Base-by-base conservation (phyloP, 2,329 filamentous ascomycete species). In the Penicillium brevicompactum region DNA sequence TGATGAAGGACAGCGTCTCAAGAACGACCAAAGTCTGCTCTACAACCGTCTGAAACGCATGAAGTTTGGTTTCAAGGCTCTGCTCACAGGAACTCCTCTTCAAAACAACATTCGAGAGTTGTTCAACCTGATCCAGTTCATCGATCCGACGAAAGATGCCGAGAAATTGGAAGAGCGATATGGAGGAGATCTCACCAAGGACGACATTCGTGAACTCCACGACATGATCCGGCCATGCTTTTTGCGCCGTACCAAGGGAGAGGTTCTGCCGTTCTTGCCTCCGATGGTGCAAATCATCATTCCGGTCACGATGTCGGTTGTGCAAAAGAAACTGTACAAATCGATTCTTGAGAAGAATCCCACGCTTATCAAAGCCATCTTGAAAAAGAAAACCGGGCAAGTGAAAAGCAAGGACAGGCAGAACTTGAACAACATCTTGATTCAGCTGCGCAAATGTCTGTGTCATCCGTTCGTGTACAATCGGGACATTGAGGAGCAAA, bases 391-490 rank as follows among this genome's bases (percentile, higher is more conserved):
- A 32, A 80, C 80, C 43, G 85, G 82, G 59, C 76, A 73, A 45
- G 62, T 91, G 47, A 90, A 87, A 65, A 79, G 82, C 27, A 82
- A 81, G 14, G 92, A 97, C 56, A 84, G 89, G 5, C 87, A 90
- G 41, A 93, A 87, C 59, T 76, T 97, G 54, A 96, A 89, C 81
- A 99, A 99, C 65, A 96, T 99, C 38, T 75, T 99, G 42, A 91
- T 97, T 84, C 94, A 99, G 72, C 82, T 99, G 16, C 86, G 94
- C 16, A 97, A 97, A 71, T 96, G 91, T 61, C 80, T 99, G 2
- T 97, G 93, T 61, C 95, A 99, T 73, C 94, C 95, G 0, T 99
- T 97, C 70, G 87, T 97, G 47, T 99, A 97, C 79, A 97, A 87
- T 67, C 82, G 85, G 40, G 87, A 89, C 21, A 94, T 99, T 55